Percentiles rank a stretch among this genome's conserved stretches.
Conservation (phyloP, 2,329 filamentous ascomycete species). For the Aspergillus sclerotialis region DNA sequence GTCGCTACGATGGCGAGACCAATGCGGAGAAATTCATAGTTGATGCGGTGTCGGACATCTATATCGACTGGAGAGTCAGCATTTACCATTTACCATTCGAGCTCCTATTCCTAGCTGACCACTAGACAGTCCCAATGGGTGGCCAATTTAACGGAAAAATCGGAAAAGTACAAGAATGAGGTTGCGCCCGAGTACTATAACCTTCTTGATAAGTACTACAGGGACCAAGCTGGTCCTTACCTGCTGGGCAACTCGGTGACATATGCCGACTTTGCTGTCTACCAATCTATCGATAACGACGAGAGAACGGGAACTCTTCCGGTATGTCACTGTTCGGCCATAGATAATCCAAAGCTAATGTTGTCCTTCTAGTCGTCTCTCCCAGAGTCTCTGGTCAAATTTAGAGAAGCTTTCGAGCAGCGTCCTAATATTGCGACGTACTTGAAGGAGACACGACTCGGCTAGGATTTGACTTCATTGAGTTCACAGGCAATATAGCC, state of each 20-base stretch:
- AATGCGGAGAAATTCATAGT: slow-evolving; percentile 32
- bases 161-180: slow-evolving; percentile 26
- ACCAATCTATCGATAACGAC: slow-evolving; percentile 35
- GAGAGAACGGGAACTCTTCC: slow-evolving; percentile 24
- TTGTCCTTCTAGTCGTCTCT: slow-evolving; percentile 5
- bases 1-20: slow-evolving; percentile 30
- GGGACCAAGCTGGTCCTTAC: slow-evolving; percentile 25
- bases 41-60: slow-evolving; percentile 32
- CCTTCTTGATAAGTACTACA: slow-evolving; percentile 23
- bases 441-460: too few relatives aligned
- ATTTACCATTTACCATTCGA: not conserved
- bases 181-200: slow-evolving; percentile 24
- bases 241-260: slow-evolving; percentile 31
- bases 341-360: not conserved
- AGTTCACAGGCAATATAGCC: too few relatives aligned
- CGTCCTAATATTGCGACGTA: slow-evolving; percentile 8
- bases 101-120: not conserved
- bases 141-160: slow-evolving; percentile 15
- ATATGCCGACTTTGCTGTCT: slow-evolving; percentile 35
- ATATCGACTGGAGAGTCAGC: slow-evolving; percentile 35
- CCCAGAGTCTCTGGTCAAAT: slow-evolving; percentile 7
- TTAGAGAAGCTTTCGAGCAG: slow-evolving; percentile 9
- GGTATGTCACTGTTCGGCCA: slow-evolving; percentile 9
- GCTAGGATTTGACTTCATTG: too few relatives aligned
- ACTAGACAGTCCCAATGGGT: slow-evolving; percentile 20